phyloP scores from a whole-genome alignment of 331 rosid species.

The Pyrus hybrid region DNA sequence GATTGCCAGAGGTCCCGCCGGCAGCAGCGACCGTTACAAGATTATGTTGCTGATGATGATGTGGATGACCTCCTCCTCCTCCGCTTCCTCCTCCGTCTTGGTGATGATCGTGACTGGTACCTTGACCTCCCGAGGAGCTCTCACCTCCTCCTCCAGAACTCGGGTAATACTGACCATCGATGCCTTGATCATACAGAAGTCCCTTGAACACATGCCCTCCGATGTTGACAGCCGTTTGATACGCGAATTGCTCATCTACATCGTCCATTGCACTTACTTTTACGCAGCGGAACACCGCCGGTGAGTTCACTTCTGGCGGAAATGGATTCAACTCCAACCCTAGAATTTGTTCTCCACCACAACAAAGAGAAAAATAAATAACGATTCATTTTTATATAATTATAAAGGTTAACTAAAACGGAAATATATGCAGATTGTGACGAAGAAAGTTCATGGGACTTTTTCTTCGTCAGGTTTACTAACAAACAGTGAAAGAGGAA shows the following conservation, averaged over 20 bases:
- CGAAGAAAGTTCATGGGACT: constrained; percentile 12
- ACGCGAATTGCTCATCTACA: constrained; percentile 76
- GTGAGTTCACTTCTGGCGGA: constrained; percentile 77
- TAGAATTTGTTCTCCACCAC: constrained; percentile 25
- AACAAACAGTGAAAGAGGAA: constrained; percentile 29
- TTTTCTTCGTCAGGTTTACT: constrained; percentile 53
- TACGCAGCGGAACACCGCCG: constrained; percentile 90
- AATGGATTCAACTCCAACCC: constrained; percentile 82
- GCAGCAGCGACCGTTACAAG: constrained; percentile 31
- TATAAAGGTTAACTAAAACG: not conserved
- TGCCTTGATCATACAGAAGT: constrained; percentile 86
- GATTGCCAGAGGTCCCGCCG: constrained; percentile 24
- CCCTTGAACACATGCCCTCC: constrained; percentile 95
- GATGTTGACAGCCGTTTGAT: constrained; percentile 89
- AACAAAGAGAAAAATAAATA: not conserved
- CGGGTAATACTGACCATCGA: constrained; percentile 36
- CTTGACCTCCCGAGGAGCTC: constrained; percentile 51
- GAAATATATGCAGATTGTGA: not conserved
- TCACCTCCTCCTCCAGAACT: constrained; percentile 29
- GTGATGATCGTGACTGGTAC: not conserved
- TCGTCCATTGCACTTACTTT: constrained; percentile 80
- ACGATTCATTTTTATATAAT: not conserved
- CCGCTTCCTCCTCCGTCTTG: constrained; percentile 15
- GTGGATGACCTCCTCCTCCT: not conserved
- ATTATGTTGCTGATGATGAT: constrained; percentile 13